A percentile compares a stretch with the other conserved stretches of the same genome.
These are phyloP conservation scores for Acacia melanoxylon DNA, from an alignment of 306 rosid genomes.

Conservation along the genomic window DNA sequence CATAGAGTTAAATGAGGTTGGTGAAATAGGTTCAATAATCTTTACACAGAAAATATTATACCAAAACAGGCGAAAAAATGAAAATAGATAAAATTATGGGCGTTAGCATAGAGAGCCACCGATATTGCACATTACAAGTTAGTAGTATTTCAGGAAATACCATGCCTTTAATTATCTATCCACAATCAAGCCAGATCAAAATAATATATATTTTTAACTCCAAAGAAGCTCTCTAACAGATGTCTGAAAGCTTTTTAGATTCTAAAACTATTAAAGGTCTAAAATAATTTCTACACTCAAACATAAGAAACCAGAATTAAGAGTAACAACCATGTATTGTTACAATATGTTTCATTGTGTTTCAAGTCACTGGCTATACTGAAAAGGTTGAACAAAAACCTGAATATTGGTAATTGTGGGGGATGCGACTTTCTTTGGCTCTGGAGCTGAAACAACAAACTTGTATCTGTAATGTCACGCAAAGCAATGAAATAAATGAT, in stretches of 20 bases:
- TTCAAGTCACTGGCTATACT: neutral
- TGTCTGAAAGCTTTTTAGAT: slow-evolving; percentile 4
- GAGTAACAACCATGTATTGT: neutral
- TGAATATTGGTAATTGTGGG: slow-evolving; percentile 90
- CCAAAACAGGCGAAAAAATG: neutral
- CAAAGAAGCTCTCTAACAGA: neutral
- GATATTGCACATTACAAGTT: neutral
- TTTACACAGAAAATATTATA: neutral
- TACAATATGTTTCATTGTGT: neutral
- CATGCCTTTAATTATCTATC: neutral
- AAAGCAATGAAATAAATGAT: slow-evolving; percentile 19
- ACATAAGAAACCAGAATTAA: neutral
- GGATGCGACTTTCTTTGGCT: slow-evolving; percentile 82
- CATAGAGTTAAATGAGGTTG: neutral
- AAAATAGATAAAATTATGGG: neutral
- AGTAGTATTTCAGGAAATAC: neutral
- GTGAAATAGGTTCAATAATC: neutral
- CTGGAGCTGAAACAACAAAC: slow-evolving; percentile 89
- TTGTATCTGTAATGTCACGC: slow-evolving; percentile 70
- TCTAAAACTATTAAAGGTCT: slow-evolving; percentile 2
- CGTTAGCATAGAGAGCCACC: neutral
- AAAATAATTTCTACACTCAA: neutral
- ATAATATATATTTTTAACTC: neutral
- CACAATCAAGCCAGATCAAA: neutral
- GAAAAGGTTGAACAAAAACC: slow-evolving; percentile 44